Percentiles rank a stretch among this genome's conserved stretches.
phyloP scores from a whole-genome alignment of 2,329 filamentous ascomycete species.

The Thelonectria olida region DNA sequence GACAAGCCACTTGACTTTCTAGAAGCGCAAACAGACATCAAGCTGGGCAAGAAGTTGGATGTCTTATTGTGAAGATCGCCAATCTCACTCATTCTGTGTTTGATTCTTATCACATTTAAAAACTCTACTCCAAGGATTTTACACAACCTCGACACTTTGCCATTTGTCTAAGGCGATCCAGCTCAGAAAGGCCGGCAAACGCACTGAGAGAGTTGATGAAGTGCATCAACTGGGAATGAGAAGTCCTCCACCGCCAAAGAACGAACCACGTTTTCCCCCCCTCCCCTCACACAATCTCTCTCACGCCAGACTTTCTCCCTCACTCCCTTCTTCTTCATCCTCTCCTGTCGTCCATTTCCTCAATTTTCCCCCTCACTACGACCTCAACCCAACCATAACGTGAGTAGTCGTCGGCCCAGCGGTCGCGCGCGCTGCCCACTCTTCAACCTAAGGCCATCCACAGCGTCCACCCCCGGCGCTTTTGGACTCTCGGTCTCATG shows the following conservation, averaged over 20 bases:
- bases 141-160: not conserved
- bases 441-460: conserved; percentile 5
- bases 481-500: conserved; percentile 5
- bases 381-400: not conserved
- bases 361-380: not conserved
- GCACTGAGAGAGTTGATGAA: conserved; percentile 9
- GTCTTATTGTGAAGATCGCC: not conserved
- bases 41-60: not conserved
- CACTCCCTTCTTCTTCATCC: not conserved
- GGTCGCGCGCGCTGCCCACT: conserved; percentile 3
- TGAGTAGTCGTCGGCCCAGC: conserved; percentile 8
- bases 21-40: conserved; percentile 3
- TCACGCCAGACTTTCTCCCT: not conserved
- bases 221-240: conserved; percentile 16
- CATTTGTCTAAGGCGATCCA: not conserved
- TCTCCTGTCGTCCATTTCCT: not conserved
- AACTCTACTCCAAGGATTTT: not conserved
- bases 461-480: conserved; percentile 1
- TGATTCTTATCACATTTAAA: too few relatives aligned
- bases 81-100: not conserved
- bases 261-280: conserved; percentile 23
- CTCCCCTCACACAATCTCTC: conserved; percentile 19
- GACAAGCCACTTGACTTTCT: not conserved
- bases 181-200: not conserved
- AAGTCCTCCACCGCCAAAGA: conserved; percentile 26